These are phyloP conservation scores for Kurtzmaniella quercitrusa DNA, from an alignment of 1,139 yeast species.

Conservation along the genomic window DNA sequence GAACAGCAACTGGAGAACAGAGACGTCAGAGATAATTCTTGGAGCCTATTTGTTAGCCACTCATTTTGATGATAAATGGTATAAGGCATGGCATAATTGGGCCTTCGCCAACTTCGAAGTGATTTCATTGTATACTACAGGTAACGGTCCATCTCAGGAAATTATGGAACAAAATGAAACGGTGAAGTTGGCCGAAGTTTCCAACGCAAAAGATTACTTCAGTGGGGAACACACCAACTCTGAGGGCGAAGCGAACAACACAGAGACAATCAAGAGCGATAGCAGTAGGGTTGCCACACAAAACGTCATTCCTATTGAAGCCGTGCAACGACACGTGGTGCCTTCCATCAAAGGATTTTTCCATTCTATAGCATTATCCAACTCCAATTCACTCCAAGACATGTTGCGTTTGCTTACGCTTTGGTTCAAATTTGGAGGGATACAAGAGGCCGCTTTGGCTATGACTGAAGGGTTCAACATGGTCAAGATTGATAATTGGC, in stretches of 20 bases:
- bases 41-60: constrained; percentile 94
- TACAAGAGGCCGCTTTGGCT: constrained; percentile 85
- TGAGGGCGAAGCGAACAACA: neutral
- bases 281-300: neutral
- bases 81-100: constrained; percentile 99
- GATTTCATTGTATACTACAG: constrained; percentile 58
- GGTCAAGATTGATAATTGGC: constrained; percentile 91
- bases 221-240: constrained; percentile 2
- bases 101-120: constrained; percentile 97
- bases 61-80: constrained; percentile 90
- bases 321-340: constrained; percentile 80
- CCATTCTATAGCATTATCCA: constrained; percentile 86
- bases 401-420: constrained; percentile 83
- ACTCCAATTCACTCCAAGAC: constrained; percentile 86
- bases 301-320: constrained; percentile 43
- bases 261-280: constrained; percentile 9
- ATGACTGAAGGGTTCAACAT: constrained; percentile 87
- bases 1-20: constrained; percentile 75
- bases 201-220: neutral
- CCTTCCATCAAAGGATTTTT: constrained; percentile 96
- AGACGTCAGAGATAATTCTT: constrained; percentile 71
- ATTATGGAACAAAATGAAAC: constrained; percentile 21
- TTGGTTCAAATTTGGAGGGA: constrained; percentile 96
- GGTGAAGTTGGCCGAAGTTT: constrained; percentile 4
- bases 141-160: constrained; percentile 21